These are phyloP conservation scores for Penicillium lagena DNA, from an alignment of 495 filamentous ascomycete genomes.

Conservation along the genomic window DNA sequence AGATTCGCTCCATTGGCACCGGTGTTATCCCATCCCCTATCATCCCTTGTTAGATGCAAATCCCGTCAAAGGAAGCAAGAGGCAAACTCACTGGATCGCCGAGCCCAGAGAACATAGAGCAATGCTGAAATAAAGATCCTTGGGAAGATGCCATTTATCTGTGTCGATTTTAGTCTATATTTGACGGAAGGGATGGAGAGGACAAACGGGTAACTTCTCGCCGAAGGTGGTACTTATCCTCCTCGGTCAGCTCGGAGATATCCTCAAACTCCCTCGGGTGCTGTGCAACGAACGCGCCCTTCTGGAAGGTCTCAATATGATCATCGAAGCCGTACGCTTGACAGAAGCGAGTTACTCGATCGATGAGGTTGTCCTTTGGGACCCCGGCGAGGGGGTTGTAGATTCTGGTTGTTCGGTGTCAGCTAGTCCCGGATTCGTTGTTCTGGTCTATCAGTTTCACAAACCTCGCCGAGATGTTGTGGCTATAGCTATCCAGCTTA, in stretches of 20 bases:
- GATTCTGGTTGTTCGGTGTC: constrained; percentile 31
- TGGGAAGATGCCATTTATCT: constrained; percentile 56
- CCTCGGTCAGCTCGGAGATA: constrained; percentile 48
- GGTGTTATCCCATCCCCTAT: constrained; percentile 59
- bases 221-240: constrained; percentile 43
- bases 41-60: background rate
- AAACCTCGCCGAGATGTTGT: constrained; percentile 9
- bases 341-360: constrained; percentile 49
- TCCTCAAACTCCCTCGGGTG: constrained; percentile 46
- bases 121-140: constrained; percentile 58
- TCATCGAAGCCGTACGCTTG: constrained; percentile 34
- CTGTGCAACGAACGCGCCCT: constrained; percentile 56
- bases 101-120: constrained; percentile 63
- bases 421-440: background rate
- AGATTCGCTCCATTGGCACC: constrained; percentile 64
- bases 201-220: constrained; percentile 41
- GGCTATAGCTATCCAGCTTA: constrained; percentile 6
- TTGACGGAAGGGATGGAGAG: background rate
- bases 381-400: constrained; percentile 52
- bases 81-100: constrained; percentile 44
- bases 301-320: constrained; percentile 39
- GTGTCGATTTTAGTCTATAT: background rate
- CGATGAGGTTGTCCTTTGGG: constrained; percentile 38
- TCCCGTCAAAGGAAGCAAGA: background rate
- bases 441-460: no score